Percentiles rank a stretch among this genome's conserved stretches.
Evolutionary conservation across 2,329 filamentous ascomycete genomes (phyloP).

Genomic region (Colletotrichum magnum): DNA sequence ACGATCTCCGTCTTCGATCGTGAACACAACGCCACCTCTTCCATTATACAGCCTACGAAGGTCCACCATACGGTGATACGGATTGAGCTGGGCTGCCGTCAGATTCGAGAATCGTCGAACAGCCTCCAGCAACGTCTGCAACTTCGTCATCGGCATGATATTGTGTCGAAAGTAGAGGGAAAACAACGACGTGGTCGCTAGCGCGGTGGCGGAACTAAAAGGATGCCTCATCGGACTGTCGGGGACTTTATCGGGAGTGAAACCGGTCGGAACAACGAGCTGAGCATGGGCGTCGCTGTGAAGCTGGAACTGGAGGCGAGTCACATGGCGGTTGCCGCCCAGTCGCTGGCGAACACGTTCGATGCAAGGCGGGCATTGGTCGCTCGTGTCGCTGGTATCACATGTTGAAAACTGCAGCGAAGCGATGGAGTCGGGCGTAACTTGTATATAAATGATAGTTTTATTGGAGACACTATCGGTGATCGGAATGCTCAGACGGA

Average conservation of each 20-base stretch:
- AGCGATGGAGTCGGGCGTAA: slow-evolving; percentile 3
- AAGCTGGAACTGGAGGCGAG: slow-evolving; percentile 24
- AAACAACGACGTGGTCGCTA: slow-evolving; percentile 10
- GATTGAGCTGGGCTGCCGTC: slow-evolving; percentile 7
- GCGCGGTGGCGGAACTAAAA: neutral
- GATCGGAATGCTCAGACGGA: neutral
- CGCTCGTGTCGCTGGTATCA: neutral
- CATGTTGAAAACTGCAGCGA: neutral
- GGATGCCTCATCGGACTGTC: neutral
- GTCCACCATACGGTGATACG: slow-evolving; percentile 21
- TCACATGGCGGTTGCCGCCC: neutral
- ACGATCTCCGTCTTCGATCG: neutral
- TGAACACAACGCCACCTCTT: slow-evolving; percentile 11
- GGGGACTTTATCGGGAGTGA: neutral
- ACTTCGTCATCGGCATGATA: neutral
- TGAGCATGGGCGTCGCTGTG: slow-evolving; percentile 5
- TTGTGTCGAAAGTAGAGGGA: slow-evolving; percentile 18
- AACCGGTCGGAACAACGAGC: slow-evolving; percentile 9
- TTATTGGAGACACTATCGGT: neutral
- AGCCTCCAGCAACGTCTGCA: neutral
- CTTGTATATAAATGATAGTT: slow-evolving; percentile 3
- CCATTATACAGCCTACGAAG: slow-evolving; percentile 20
- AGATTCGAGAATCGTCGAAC: slow-evolving; percentile 10
- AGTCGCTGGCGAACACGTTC: slow-evolving; percentile 9
- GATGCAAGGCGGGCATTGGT: neutral